Conservation (phyloP, 2,329 filamentous ascomycete genomes). For the Trichoderma sp. region DNA sequence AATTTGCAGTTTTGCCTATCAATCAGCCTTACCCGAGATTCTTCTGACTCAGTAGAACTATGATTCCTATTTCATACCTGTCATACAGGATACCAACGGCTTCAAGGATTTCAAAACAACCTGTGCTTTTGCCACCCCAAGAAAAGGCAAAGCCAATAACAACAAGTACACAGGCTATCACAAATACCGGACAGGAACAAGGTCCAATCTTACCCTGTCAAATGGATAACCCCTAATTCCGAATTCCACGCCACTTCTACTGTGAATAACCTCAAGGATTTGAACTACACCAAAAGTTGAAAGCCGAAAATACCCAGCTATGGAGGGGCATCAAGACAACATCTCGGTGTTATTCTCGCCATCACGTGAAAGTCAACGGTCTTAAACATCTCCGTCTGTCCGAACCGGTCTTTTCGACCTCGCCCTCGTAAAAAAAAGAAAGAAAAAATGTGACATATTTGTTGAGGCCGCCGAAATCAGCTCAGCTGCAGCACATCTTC, state of each 20-base stretch:
- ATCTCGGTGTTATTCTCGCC: background rate
- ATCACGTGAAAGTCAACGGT: background rate
- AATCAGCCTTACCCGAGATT: background rate
- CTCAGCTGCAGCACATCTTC: background rate
- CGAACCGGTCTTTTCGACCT: background rate
- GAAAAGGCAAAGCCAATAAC: background rate
- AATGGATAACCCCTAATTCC: background rate
- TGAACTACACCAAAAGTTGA: background rate
- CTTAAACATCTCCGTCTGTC: background rate
- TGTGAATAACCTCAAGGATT: background rate
- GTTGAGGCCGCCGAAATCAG: constrained; percentile 1
- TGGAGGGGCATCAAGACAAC: background rate
- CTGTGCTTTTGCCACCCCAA: background rate
- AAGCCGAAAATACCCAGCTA: background rate
- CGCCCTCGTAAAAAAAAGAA: background rate
- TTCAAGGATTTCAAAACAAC: background rate
- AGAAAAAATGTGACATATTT: background rate
- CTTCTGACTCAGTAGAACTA: background rate
- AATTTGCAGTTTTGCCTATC: background rate
- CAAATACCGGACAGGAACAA: background rate
- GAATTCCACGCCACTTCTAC: background rate
- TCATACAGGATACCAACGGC: background rate
- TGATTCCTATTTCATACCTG: background rate
- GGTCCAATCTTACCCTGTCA: background rate
- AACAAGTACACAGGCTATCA: background rate